phyloP scores from a whole-genome alignment of 768 basidiomycete genomes.

The Lactifluus hygrophoroides region DNA sequence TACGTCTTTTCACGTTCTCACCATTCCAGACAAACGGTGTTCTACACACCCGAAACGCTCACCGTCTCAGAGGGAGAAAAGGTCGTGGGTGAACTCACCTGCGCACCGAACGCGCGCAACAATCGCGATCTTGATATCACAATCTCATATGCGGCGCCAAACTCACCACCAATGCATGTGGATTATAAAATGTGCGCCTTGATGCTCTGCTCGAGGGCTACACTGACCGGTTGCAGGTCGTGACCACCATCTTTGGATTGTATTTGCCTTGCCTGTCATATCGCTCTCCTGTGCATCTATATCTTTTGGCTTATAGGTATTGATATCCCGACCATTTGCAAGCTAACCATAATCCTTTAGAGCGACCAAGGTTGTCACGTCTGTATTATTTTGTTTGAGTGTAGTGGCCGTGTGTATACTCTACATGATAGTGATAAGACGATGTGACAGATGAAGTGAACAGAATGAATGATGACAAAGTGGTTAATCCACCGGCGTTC shows the following conservation, averaged over 20 bases:
- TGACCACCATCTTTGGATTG: conserved; percentile 33
- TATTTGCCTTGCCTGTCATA: background rate
- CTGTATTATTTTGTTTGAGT: background rate
- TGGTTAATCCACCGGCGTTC: too few relatives aligned
- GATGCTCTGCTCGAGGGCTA: conserved; percentile 31
- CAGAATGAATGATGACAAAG: background rate
- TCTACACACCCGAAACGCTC: conserved; percentile 82
- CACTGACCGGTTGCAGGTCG: conserved; percentile 70
- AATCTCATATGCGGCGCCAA: conserved; percentile 49
- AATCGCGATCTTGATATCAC: conserved; percentile 91
- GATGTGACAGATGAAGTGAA: too few relatives aligned
- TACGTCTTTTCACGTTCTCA: background rate
- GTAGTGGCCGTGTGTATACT: background rate
- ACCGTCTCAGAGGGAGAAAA: conserved; percentile 62
- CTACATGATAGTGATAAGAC: background rate
- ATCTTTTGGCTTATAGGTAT: background rate
- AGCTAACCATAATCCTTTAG: background rate
- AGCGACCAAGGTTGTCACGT: background rate
- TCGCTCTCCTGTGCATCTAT: background rate
- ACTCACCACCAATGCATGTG: conserved; percentile 31
- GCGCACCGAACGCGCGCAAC: conserved; percentile 87
- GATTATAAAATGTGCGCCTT: conserved; percentile 82
- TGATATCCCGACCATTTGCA: background rate
- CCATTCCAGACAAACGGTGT: conserved; percentile 80
- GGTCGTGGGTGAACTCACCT: conserved; percentile 63